phyloP scores from a whole-genome alignment of 495 filamentous ascomycete species.

The Aspergillus sclerotioniger region DNA sequence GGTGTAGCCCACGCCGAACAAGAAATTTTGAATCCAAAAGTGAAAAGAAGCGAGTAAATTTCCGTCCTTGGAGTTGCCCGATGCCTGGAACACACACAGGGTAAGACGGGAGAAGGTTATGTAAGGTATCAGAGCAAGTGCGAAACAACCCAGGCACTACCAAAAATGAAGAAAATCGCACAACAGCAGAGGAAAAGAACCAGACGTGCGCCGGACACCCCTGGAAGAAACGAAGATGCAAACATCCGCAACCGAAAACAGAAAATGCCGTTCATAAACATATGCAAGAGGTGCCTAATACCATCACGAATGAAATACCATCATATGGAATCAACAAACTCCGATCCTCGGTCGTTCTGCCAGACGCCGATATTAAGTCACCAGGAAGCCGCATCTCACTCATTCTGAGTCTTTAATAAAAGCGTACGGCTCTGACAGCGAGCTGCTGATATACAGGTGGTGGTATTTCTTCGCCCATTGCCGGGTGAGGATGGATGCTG shows the following conservation, averaged over 20 bases:
- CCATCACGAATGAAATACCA: constrained; percentile 48
- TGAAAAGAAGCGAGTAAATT: constrained; percentile 20
- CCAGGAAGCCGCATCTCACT: constrained; percentile 27
- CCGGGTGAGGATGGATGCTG: constrained; percentile 88
- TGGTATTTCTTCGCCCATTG: constrained; percentile 84
- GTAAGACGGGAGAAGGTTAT: constrained; percentile 24
- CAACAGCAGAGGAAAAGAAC: constrained; percentile 19
- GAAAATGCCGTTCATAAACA: constrained; percentile 44
- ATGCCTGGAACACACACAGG: constrained; percentile 29
- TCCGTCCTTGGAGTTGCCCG: constrained; percentile 25
- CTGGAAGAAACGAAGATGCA: constrained; percentile 31
- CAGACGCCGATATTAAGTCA: constrained; percentile 20
- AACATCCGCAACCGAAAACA: constrained; percentile 41
- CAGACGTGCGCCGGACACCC: constrained; percentile 41
- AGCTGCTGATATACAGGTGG: constrained; percentile 42
- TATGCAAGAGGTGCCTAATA: constrained; percentile 45
- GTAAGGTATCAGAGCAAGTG: constrained; percentile 36
- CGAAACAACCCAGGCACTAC: constrained; percentile 31
- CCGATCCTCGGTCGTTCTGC: constrained; percentile 25
- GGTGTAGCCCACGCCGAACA: constrained; percentile 23
- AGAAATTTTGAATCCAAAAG: constrained; percentile 8
- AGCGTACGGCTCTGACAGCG: constrained; percentile 36
- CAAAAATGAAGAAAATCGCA: constrained; percentile 26
- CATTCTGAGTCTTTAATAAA: constrained; percentile 40
- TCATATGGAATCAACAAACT: constrained; percentile 40